A percentile compares a stretch with the other conserved stretches of the same genome.
phyloP scores from a whole-genome alignment of 306 rosid species.

The Cucurbita moschata region DNA sequence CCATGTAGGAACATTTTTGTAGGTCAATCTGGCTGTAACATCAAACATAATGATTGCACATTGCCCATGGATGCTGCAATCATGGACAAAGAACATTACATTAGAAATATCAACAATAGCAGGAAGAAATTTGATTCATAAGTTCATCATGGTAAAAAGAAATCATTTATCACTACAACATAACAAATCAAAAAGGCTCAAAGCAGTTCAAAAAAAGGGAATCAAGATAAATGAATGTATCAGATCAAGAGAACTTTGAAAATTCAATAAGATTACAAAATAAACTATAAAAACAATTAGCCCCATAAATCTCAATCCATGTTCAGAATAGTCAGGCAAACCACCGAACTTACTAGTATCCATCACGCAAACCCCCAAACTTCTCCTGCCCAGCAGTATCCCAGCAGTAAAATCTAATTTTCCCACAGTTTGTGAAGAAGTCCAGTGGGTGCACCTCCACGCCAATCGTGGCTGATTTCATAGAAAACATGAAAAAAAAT shows the following conservation, averaged over 20 bases:
- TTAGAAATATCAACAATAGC: not conserved
- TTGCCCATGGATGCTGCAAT: constrained; percentile 18
- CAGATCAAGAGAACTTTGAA: not conserved
- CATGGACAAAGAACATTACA: not conserved
- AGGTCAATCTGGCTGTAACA: constrained; percentile 18
- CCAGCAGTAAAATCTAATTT: constrained; percentile 5
- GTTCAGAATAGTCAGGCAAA: not conserved
- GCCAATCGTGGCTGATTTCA: not conserved
- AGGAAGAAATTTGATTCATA: not conserved
- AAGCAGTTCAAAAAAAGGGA: not conserved
- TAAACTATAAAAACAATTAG: not conserved
- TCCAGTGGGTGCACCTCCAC: constrained; percentile 2
- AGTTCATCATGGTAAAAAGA: not conserved
- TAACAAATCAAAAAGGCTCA: not conserved
- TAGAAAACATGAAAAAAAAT: not conserved
- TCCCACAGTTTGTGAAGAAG: constrained; percentile 2
- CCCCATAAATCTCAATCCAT: not conserved
- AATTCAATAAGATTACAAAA: not conserved
- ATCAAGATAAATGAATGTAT: not conserved
- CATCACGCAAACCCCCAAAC: constrained; percentile 1
- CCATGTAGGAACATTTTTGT: constrained; percentile 23
- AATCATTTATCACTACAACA: no score
- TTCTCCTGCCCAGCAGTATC: constrained; percentile 7
- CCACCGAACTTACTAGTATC: not conserved
- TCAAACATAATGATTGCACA: constrained; percentile 22